These are phyloP conservation scores for Pueraria montana DNA, from an alignment of 306 rosid genomes.

Conservation along the genomic window DNA sequence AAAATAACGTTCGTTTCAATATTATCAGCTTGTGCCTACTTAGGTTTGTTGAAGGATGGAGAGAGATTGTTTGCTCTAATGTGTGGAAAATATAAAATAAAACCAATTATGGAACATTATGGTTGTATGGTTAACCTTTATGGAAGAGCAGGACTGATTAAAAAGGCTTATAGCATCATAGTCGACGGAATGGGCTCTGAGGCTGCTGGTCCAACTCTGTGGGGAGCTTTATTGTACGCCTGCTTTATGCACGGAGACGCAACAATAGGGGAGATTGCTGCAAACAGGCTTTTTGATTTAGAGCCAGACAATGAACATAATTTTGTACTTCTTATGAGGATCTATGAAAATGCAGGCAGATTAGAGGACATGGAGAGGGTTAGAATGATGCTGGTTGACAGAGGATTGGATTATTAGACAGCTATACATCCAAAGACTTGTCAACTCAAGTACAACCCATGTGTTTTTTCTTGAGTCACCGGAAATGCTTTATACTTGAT, in stretches of 20 bases:
- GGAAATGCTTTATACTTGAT: not conserved
- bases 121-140: slow-evolving; percentile 92
- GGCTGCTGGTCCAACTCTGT: slow-evolving; percentile 85
- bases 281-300: slow-evolving; percentile 80
- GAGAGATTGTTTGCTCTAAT: slow-evolving; percentile 67
- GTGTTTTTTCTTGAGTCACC: slow-evolving; percentile 2
- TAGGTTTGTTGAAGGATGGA: slow-evolving; percentile 76
- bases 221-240: slow-evolving; percentile 92
- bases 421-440: not conserved
- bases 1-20: slow-evolving; percentile 78
- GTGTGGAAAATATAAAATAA: slow-evolving; percentile 74
- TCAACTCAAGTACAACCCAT: not conserved
- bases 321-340: slow-evolving; percentile 79
- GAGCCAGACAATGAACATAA: slow-evolving; percentile 90
- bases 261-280: slow-evolving; percentile 78
- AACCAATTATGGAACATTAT: slow-evolving; percentile 84
- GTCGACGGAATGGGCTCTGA: slow-evolving; percentile 61
- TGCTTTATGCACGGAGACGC: slow-evolving; percentile 73
- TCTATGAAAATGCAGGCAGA: slow-evolving; percentile 70
- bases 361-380: slow-evolving; percentile 72
- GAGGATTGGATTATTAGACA: slow-evolving; percentile 73
- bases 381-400: slow-evolving; percentile 70
- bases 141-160: slow-evolving; percentile 82
- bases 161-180: slow-evolving; percentile 74
- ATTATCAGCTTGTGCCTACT: slow-evolving; percentile 77